Evolutionary conservation across 208 protist genomes (phyloP).

Genomic region (Leishmania mexicana): DNA sequence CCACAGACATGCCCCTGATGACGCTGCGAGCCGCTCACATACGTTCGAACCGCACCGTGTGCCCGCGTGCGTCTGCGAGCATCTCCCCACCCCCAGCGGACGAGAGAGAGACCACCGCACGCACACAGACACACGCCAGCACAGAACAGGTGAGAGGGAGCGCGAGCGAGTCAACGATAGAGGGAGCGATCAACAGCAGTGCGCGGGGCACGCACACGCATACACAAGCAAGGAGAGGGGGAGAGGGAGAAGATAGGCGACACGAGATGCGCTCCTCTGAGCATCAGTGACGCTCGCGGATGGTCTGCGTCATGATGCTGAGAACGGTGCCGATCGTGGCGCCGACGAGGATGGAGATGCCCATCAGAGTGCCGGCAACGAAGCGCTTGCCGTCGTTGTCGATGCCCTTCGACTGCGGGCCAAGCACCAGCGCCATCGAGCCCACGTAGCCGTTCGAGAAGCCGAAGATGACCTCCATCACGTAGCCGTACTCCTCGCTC

Average conservation of each 20-base stretch:
- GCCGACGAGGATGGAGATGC: constrained; percentile 54
- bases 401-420: constrained; percentile 37
- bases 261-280: too few species aligned
- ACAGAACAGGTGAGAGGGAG: too few species aligned
- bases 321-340: constrained; percentile 39
- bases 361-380: constrained; percentile 57
- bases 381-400: constrained; percentile 48
- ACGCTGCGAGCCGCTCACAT: neutral
- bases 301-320: constrained; percentile 53
- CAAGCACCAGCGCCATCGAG: constrained; percentile 50
- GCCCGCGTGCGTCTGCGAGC: too few species aligned
- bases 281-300: neutral
- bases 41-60: neutral
- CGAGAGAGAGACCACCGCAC: neutral
- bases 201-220: neutral
- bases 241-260: neutral
- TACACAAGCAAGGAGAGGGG: too few species aligned
- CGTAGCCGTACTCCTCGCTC: constrained; percentile 40
- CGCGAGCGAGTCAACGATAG: neutral
- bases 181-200: neutral
- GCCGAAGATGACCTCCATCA: constrained; percentile 60
- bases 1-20: neutral
- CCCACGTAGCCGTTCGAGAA: constrained; percentile 63
- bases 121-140: neutral
- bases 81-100: neutral